Percentiles rank a stretch among this genome's conserved stretches.
Evolutionary conservation across 306 rosid species (phyloP).

Genomic region (Cyamopsis tetragonoloba): DNA sequence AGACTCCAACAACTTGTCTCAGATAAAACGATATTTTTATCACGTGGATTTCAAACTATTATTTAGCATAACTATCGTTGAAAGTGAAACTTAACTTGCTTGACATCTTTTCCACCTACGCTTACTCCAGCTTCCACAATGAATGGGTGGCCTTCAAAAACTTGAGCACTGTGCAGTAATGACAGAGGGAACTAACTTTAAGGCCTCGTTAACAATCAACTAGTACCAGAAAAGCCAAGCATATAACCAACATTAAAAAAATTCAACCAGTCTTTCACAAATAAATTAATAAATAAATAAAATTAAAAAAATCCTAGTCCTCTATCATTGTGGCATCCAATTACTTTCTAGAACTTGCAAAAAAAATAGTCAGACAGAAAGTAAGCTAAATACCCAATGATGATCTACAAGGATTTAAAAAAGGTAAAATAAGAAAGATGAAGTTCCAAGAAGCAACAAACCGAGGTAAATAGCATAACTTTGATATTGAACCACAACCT

Average conservation of each 20-base stretch:
- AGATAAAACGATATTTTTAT: constrained; percentile 15
- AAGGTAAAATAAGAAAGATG: background rate
- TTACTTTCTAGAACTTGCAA: constrained; percentile 1
- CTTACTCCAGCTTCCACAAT: constrained; percentile 98
- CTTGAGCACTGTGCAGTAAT: constrained; percentile 62
- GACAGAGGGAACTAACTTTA: constrained; percentile 17
- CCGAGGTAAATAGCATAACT: constrained; percentile 22
- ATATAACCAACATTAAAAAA: background rate
- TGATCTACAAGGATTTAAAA: constrained; percentile 20
- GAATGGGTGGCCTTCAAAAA: constrained; percentile 98
- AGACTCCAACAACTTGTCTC: background rate
- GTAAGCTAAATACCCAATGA: constrained; percentile 10
- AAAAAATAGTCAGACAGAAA: background rate
- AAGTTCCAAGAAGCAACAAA: constrained; percentile 18
- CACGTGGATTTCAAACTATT: constrained; percentile 14
- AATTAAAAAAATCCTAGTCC: too few species aligned
- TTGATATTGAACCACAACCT: constrained; percentile 54
- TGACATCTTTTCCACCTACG: constrained; percentile 91
- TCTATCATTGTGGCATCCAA: constrained; percentile 1
- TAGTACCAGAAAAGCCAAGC: constrained; percentile 19
- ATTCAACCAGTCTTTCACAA: too few species aligned
- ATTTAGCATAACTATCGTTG: constrained; percentile 7
- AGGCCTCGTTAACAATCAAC: background rate
- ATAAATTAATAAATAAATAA: too few species aligned
- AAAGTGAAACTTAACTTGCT: constrained; percentile 56